Evolutionary conservation across 75 land plant species (phyloP), one percentile per base, ranked within the genome.

Genomic region (Picea glauca): DNA sequence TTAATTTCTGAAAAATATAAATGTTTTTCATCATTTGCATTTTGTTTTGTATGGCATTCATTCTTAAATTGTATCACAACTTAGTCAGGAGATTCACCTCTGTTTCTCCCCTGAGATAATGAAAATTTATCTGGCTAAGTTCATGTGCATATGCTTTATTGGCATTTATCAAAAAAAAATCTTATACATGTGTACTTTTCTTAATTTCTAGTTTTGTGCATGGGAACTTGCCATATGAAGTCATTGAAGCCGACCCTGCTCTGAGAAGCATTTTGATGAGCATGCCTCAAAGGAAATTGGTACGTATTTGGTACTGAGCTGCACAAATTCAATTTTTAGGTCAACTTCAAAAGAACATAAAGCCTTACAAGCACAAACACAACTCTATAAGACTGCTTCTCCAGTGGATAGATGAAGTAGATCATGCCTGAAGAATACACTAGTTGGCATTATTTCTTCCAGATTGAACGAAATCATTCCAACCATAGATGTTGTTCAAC

Each of bases 211-310:
- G 94, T 78, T 90, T 82, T 81, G 95, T 93, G 78, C 94, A 92
- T 81, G 95, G 98, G 35, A 80, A 84, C 58, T 74, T 95, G 33
- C 98, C 98, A 35, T 93, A 93, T 74, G 84, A 95, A 8, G 8
- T 77, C 63, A 77, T 95, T 84, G 78, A 84, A 62, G 92, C 90
- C 3, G 89, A 95, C 72, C 76, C 80, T 21, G 87, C 78, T 13
- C 87, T 95, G 5, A 77, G 87, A 9, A 83, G 67, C 75, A 70
- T 93, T 2, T 72, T 95, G 33, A 76, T 57, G 12, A 86, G 85
- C 82, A 93, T 95, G 83, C 84, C 84, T 0, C 95, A 93, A 54
- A 78, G 92, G 38, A 95, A 95, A 81, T 80, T 88, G 58, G 92
- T 92, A 82, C 50, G 88, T 64, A 13, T 64, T 64, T 30, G 9